Conservation (phyloP, 2,329 filamentous ascomycete genomes). For the Trichoderma sp. region DNA sequence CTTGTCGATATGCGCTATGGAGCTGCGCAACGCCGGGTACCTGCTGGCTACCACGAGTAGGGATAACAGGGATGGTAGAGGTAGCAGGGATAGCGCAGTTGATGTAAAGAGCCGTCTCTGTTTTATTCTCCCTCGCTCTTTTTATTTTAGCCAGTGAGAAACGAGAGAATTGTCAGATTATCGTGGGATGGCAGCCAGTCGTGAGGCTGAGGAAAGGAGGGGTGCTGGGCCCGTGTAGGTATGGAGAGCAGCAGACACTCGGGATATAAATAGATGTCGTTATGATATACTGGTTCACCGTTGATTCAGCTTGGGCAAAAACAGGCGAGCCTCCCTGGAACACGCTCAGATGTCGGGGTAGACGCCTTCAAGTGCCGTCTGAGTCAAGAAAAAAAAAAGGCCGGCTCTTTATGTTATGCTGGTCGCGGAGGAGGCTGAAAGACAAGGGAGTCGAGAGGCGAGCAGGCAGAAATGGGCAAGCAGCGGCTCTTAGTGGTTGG, state of each 20-base stretch:
- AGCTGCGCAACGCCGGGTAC: not conserved
- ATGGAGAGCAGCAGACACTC: not conserved
- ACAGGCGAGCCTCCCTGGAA: not conserved
- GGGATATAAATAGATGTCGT: conserved; percentile 6
- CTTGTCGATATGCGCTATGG: not conserved
- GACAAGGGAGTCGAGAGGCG: not conserved
- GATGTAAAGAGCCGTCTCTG: not conserved
- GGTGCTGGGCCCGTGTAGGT: not conserved
- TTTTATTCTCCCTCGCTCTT: not conserved
- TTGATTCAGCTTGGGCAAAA: not conserved
- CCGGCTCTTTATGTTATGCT: not conserved
- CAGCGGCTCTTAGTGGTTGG: not conserved
- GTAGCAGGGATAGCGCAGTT: not conserved
- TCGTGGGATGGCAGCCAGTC: conserved; percentile 10
- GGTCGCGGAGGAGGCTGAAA: not conserved
- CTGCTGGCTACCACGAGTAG: not conserved
- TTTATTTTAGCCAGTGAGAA: conserved; percentile 8
- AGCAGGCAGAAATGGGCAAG: not conserved
- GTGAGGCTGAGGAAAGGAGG: conserved; percentile 5
- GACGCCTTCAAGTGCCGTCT: not conserved
- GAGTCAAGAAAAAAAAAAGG: conserved; percentile 1
- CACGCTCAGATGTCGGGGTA: not conserved
- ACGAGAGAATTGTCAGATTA: not conserved
- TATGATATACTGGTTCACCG: conserved; percentile 6
- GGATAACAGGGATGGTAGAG: not conserved